Base-by-base conservation (phyloP, 495 filamentous ascomycete species). In the Trichoderma gamsii region DNA sequence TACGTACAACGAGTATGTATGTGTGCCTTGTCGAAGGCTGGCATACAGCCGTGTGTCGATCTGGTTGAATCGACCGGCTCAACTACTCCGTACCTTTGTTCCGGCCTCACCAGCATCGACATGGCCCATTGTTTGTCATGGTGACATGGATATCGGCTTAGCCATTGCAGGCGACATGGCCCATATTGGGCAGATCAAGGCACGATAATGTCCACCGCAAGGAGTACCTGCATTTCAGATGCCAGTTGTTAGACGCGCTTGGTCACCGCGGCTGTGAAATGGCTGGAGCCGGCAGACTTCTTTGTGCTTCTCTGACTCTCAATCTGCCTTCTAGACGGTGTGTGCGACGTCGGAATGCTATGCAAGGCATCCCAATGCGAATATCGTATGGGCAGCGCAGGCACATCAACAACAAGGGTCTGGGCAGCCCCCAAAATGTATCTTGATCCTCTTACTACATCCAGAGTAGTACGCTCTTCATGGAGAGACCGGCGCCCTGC, bases 341-440 rank as follows among this genome's bases (percentile, higher is more conserved):
- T 15, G 25, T 32, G 27, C 27, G 56, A 32, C 56, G 23, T 61
- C 56, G 25, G 25, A 18, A 61, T 13, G 23, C 56, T 13, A 61
- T 61, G 56, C 56, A 61, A 61, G 56, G 56, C 56, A 61, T 61
- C 25, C 16, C 56, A 59, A 59, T 29, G n/a, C 21, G 11, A 59
- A 25, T 25, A 15, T 38, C 35, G 35, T 9, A 38, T 38, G 35
- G 25, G 35, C 23, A 9, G 3, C 23, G 25, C 56, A 29, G 56
- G 56, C 56, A 61, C 56, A 25, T 61, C 23, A 61, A 61, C 9
- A 29, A 15, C 56, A 61, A 32, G 56, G 56, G 16, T 61, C 25
- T 25, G 12, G 51, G 25, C 23, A 61, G n/a, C 12, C 11, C 21
- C 27, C 23, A 25, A 3, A 29, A 23, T 12, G 25, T 16, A 32